Conservation (phyloP, 129 eudicot genomes). For the Pittosporum tobira region DNA sequence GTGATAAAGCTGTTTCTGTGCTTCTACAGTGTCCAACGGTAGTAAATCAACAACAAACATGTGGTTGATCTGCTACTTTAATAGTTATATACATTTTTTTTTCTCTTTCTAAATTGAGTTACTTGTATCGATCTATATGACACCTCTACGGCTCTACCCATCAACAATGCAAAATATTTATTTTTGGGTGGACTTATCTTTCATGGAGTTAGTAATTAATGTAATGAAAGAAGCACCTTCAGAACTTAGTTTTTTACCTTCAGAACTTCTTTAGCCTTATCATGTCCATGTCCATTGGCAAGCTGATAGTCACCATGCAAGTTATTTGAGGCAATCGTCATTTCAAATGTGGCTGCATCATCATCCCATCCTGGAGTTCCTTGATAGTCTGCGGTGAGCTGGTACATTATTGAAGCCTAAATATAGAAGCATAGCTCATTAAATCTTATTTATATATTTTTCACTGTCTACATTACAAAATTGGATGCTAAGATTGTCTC, state of each 20-base stretch:
- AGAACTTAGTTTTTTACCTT: conserved; percentile 24
- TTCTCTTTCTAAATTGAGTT: background rate
- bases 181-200: background rate
- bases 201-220: background rate
- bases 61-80: background rate
- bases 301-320: conserved; percentile 79
- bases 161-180: too few species aligned
- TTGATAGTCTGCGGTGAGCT: conserved; percentile 59
- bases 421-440: conserved; percentile 2
- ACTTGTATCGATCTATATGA: too few species aligned
- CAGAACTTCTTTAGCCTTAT: conserved; percentile 45
- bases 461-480: background rate
- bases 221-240: background rate
- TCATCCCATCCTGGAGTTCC: conserved; percentile 77
- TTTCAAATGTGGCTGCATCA: conserved; percentile 60
- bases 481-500: background rate
- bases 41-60: background rate
- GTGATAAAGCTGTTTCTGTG: conserved; percentile 57
- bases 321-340: conserved; percentile 42
- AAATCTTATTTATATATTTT: background rate
- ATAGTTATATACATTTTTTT: background rate
- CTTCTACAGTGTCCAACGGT: conserved; percentile 34
- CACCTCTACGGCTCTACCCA: too few species aligned
- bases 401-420: conserved; percentile 44
- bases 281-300: conserved; percentile 58